phyloP scores from a whole-genome alignment of 2,329 filamentous ascomycete species.

The Pseudocercospora vitis region DNA sequence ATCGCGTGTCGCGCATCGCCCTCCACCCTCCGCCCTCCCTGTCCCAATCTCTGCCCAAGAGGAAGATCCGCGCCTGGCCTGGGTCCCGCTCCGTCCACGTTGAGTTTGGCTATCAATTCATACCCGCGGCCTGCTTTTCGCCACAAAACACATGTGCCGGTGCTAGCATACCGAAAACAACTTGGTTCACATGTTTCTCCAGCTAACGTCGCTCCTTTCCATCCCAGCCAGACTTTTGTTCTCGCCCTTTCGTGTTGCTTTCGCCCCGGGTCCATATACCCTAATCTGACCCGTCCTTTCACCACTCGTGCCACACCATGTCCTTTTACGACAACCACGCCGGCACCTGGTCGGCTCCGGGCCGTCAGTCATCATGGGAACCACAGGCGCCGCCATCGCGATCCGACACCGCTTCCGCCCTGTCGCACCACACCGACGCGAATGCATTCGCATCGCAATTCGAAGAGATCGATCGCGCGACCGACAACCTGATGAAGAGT shows the following conservation, averaged over 20 bases:
- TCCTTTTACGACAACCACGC: slow-evolving; percentile 67
- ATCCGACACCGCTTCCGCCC: slow-evolving; percentile 72
- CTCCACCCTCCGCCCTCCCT: not conserved
- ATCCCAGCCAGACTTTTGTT: slow-evolving; percentile 13
- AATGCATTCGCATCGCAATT: slow-evolving; percentile 82
- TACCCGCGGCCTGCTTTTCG: slow-evolving; percentile 9
- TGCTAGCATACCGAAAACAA: no score
- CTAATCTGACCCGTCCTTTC: slow-evolving; percentile 24
- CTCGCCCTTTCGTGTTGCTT: slow-evolving; percentile 12
- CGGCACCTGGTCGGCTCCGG: slow-evolving; percentile 59
- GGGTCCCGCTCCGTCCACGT: slow-evolving; percentile 3
- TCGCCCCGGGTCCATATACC: slow-evolving; percentile 25
- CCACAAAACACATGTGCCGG: slow-evolving; percentile 8
- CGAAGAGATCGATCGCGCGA: slow-evolving; percentile 93
- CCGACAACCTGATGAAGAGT: slow-evolving; percentile 94
- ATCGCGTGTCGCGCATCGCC: not conserved
- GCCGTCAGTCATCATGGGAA: slow-evolving; percentile 69
- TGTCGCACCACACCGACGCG: slow-evolving; percentile 62
- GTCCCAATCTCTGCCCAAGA: not conserved
- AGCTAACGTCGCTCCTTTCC: slow-evolving; percentile 7
- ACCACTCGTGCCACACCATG: slow-evolving; percentile 45
- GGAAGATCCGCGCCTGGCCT: slow-evolving; percentile 11
- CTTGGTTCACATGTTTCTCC: no score
- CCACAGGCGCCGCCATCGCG: slow-evolving; percentile 63
- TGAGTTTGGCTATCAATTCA: slow-evolving; percentile 6